Percentiles rank a stretch among this genome's conserved stretches.
These are phyloP conservation scores for Clavispora fructus DNA, from an alignment of 805 yeast genomes.

Conservation along the genomic window DNA sequence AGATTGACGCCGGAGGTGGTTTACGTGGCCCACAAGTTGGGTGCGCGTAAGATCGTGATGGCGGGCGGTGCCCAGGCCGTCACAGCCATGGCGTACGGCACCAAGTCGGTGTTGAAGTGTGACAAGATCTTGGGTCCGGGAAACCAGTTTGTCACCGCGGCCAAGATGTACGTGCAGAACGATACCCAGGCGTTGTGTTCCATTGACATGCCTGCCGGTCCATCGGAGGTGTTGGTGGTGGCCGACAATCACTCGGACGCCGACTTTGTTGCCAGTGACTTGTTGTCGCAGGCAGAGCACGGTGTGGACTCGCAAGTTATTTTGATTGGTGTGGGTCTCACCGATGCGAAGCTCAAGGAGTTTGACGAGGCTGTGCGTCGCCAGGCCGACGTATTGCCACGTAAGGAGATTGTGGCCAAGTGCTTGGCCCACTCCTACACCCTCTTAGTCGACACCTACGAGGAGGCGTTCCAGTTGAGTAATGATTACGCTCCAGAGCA, in stretches of 20 bases:
- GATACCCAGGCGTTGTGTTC: conserved; percentile 93
- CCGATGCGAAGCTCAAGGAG: conserved; percentile 51
- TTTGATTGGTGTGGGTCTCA: conserved; percentile 73
- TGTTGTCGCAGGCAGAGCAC: conserved; percentile 97
- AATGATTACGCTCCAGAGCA: conserved; percentile 97
- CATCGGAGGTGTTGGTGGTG: conserved; percentile 94
- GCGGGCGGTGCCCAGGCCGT: conserved; percentile 99
- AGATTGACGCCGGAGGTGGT: conserved; percentile 94
- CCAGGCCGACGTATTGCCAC: conserved; percentile 81
- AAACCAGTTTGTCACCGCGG: conserved; percentile 98
- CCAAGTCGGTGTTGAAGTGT: conserved; percentile 85
- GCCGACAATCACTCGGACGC: conserved; percentile 88
- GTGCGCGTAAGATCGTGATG: conserved; percentile 81
- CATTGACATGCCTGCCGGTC: conserved; percentile 99
- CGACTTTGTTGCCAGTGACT: conserved; percentile 94
- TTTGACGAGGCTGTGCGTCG: conserved; percentile 78
- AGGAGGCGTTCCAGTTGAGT: conserved; percentile 81
- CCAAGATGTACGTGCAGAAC: conserved; percentile 95
- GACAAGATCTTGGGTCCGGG: conserved; percentile 99
- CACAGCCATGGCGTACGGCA: conserved; percentile 98
- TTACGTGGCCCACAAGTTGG: conserved; percentile 93
- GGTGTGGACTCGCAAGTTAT: conserved; percentile 98
- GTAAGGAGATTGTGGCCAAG: conserved; percentile 88
- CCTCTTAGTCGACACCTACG: conserved; percentile 59
- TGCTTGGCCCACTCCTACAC: conserved; percentile 90